Conservation (phyloP, 2,329 filamentous ascomycete genomes). For the Penicillium palitans region DNA sequence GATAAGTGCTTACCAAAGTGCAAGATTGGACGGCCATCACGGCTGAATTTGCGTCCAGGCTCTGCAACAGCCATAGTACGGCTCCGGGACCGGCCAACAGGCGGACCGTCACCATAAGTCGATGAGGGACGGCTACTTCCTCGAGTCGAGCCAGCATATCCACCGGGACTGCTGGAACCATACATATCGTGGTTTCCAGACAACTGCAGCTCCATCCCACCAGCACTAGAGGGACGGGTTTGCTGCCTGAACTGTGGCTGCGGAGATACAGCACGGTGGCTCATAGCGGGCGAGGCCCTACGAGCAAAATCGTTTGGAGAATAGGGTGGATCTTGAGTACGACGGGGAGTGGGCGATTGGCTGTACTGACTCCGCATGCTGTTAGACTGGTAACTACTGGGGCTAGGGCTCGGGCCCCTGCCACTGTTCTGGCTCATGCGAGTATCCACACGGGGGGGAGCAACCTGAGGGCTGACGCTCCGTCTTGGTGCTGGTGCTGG, state of each 20-base stretch:
- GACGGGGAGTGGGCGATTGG: constrained; percentile 40
- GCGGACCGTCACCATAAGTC: constrained; percentile 54
- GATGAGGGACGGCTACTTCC: constrained; percentile 49
- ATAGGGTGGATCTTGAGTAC: constrained; percentile 41
- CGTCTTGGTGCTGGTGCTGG: constrained; percentile 68
- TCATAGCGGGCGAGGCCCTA: constrained; percentile 39
- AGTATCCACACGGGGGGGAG: constrained; percentile 32
- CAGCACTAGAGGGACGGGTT: constrained; percentile 51
- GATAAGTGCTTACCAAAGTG: constrained; percentile 77
- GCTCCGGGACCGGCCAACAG: constrained; percentile 61
- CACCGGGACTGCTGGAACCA: constrained; percentile 41
- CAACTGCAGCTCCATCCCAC: constrained; percentile 68
- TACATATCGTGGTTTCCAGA: constrained; percentile 58
- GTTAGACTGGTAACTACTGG: constrained; percentile 48
- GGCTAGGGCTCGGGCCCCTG: constrained; percentile 45
- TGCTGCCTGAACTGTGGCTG: constrained; percentile 54
- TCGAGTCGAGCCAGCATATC: constrained; percentile 35
- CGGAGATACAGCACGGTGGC: constrained; percentile 52
- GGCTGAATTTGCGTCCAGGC: constrained; percentile 69
- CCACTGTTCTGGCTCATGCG: constrained; percentile 44
- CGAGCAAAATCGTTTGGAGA: constrained; percentile 47
- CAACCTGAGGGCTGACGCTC: constrained; percentile 34
- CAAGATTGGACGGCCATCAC: constrained; percentile 81
- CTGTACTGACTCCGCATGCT: constrained; percentile 43
- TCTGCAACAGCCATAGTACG: constrained; percentile 82